Conservation (phyloP, 441 rosid genomes). For the Arabidopsis lyrata region DNA sequence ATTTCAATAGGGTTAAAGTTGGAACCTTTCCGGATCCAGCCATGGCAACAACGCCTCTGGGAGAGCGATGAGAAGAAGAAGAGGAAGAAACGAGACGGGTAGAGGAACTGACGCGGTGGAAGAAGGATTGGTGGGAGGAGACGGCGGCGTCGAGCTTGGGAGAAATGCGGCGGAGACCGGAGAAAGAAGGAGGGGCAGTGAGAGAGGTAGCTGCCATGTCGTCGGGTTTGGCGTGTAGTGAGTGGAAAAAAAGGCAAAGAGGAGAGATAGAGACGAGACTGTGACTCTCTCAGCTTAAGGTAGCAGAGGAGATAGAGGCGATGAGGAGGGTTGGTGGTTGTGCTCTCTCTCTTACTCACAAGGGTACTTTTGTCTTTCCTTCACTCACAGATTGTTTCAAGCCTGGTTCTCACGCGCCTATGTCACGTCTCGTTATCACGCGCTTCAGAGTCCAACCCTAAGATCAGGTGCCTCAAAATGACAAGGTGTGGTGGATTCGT, state of each 20-base stretch:
- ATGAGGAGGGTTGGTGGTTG: conserved; percentile 42
- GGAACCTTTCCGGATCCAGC: conserved; percentile 87
- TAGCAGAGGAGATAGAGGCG: conserved; percentile 25
- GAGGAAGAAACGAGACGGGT: conserved; percentile 53
- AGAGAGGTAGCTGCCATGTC: conserved; percentile 66
- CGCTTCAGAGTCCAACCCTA: background rate
- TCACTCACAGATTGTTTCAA: no score
- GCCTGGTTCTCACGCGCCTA: background rate
- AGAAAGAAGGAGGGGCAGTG: conserved; percentile 62
- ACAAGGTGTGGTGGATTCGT: no score
- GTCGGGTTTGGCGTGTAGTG: conserved; percentile 19
- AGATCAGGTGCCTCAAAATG: background rate
- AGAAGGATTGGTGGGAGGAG: conserved; percentile 50
- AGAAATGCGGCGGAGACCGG: conserved; percentile 66
- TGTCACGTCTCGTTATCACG: background rate
- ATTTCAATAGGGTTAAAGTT: background rate
- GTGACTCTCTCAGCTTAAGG: conserved; percentile 19
- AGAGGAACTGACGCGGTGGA: conserved; percentile 54
- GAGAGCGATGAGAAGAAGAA: conserved; percentile 60
- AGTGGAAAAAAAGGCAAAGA: conserved; percentile 15
- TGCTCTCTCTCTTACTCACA: conserved; percentile 9
- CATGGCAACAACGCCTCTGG: conserved; percentile 73
- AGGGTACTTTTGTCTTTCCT: conserved; percentile 30
- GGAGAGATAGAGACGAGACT: conserved; percentile 40
- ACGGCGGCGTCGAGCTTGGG: conserved; percentile 50